These are phyloP conservation scores for Meripilus lineatus DNA, from an alignment of 1,284 basidiomycete genomes.

Conservation along the genomic window DNA sequence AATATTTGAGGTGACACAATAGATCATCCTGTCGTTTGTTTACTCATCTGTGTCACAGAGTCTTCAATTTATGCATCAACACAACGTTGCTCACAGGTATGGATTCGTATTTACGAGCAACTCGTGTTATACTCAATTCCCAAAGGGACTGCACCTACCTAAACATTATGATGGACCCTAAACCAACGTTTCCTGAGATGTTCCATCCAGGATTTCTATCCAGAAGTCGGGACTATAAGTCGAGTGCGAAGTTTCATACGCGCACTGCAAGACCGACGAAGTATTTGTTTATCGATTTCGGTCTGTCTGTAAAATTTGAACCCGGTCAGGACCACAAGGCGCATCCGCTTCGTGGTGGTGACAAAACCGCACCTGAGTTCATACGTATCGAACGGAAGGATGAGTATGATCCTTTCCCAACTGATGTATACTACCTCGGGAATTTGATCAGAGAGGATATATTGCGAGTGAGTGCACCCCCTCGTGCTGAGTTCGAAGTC, in stretches of 20 bases:
- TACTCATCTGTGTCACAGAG: slow-evolving; percentile 20
- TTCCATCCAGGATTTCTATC: slow-evolving; percentile 22
- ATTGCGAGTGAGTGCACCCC: slow-evolving; percentile 13
- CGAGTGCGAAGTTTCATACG: slow-evolving; percentile 15
- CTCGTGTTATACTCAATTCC: not conserved
- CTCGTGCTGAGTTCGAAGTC: not conserved
- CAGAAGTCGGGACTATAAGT: not conserved
- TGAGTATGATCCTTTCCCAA: slow-evolving; percentile 21
- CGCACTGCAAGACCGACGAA: slow-evolving; percentile 21
- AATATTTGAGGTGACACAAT: slow-evolving; percentile 13
- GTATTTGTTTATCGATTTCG: slow-evolving; percentile 33
- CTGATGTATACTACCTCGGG: slow-evolving; percentile 28
- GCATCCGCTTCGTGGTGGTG: slow-evolving; percentile 16
- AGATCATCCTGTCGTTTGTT: not conserved
- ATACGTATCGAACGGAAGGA: slow-evolving; percentile 4
- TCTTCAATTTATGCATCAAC: slow-evolving; percentile 31
- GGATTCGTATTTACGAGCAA: not conserved
- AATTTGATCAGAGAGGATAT: slow-evolving; percentile 26
- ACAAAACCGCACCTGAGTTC: slow-evolving; percentile 23
- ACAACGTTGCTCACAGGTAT: slow-evolving; percentile 14
- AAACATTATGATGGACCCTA: slow-evolving; percentile 38
- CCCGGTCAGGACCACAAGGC: slow-evolving; percentile 10
- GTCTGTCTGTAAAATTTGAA: too few species aligned
- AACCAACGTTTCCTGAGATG: slow-evolving; percentile 21
- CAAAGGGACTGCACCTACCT: slow-evolving; percentile 33